These are phyloP conservation scores for Stentor roeselii DNA, from an alignment of 73 alveolate genomes.

Conservation along the genomic window DNA sequence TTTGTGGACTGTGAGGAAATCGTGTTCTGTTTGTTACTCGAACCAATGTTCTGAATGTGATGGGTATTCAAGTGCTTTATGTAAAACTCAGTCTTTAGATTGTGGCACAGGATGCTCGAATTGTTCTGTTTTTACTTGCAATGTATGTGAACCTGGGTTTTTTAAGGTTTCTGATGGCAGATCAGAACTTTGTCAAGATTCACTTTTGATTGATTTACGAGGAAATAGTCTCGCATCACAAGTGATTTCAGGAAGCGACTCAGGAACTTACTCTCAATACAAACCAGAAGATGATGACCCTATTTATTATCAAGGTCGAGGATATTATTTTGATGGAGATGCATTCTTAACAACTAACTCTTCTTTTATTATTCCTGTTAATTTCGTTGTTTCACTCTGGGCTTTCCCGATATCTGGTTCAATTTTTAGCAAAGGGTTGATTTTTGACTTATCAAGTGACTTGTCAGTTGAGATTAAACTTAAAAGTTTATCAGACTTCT, in stretches of 20 bases:
- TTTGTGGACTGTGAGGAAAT: background rate
- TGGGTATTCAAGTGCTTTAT: too few species aligned
- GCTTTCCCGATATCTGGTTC: background rate
- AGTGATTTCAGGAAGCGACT: background rate
- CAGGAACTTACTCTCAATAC: background rate
- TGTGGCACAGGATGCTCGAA: too few species aligned
- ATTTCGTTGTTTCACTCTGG: background rate
- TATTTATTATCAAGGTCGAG: background rate
- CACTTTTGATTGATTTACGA: too few species aligned
- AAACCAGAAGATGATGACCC: background rate
- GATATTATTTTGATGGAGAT: background rate
- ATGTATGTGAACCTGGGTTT: too few species aligned
- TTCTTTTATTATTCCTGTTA: background rate
- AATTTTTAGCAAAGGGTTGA: background rate
- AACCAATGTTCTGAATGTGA: background rate
- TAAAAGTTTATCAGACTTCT: background rate
- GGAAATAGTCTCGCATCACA: too few species aligned
- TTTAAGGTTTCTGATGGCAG: too few species aligned
- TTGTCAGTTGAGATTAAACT: too few species aligned
- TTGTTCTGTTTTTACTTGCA: too few species aligned
- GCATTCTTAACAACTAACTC: background rate
- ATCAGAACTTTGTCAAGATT: too few species aligned
- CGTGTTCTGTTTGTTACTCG: background rate
- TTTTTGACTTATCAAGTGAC: background rate
- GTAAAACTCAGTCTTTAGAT: too few species aligned